These are phyloP conservation scores for Hibiscus tridactylites DNA, from an alignment of 345 rosid species.

Conservation along the genomic window DNA sequence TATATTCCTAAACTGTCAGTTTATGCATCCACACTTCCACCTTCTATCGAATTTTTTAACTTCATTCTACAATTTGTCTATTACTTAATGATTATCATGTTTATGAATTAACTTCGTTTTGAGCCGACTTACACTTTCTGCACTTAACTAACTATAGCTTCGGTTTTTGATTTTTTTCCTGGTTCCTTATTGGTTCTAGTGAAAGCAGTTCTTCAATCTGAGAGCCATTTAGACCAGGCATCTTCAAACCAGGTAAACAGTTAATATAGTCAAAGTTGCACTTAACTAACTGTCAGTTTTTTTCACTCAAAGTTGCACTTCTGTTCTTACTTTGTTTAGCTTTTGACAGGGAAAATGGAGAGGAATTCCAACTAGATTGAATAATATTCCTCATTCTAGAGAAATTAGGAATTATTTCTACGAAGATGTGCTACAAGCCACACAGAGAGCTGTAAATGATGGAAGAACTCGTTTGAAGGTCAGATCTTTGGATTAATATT, in stretches of 20 bases:
- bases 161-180: constrained; percentile 8
- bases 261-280: neutral
- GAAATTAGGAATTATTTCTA: constrained; percentile 87
- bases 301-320: constrained; percentile 12
- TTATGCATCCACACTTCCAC: neutral
- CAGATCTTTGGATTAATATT: too few relatives aligned
- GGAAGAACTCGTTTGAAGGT: constrained; percentile 76
- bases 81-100: neutral
- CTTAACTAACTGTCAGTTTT: too few relatives aligned
- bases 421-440: constrained; percentile 74
- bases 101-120: neutral
- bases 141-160: neutral
- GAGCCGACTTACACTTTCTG: neutral
- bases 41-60: neutral
- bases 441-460: constrained; percentile 60
- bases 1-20: too few relatives aligned
- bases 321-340: constrained; percentile 22
- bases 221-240: constrained; percentile 27
- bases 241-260: constrained; percentile 37
- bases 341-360: constrained; percentile 71
- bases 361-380: constrained; percentile 89
- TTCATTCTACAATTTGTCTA: neutral
- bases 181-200: constrained; percentile 21
- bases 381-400: constrained; percentile 91
- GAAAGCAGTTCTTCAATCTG: constrained; percentile 22